A percentile compares a stretch with the other conserved stretches of the same genome.
phyloP scores from a whole-genome alignment of 495 filamentous ascomycete genomes.

The Friedmanniomyces simplex region DNA sequence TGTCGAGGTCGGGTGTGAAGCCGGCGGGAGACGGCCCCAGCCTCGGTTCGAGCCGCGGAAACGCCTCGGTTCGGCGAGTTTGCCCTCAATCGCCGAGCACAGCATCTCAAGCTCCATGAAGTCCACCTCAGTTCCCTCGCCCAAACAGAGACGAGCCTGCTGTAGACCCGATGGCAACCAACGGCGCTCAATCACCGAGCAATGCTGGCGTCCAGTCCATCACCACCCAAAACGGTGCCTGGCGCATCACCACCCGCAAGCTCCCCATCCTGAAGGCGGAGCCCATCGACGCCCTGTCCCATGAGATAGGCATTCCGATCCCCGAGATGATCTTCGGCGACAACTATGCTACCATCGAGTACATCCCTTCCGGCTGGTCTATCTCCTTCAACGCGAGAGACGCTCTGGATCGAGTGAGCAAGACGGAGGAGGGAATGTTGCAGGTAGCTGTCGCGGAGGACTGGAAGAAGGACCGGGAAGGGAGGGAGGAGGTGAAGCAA shows the following conservation, averaged over 20 bases:
- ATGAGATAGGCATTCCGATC: slow-evolving; percentile 66
- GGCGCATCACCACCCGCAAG: slow-evolving; percentile 60
- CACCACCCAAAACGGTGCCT: slow-evolving; percentile 38
- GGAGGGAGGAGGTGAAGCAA: slow-evolving; percentile 81
- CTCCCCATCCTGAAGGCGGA: slow-evolving; percentile 83
- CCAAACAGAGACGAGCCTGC: no score
- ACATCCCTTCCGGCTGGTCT: slow-evolving; percentile 57
- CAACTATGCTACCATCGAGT: slow-evolving; percentile 66
- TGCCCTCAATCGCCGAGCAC: no score
- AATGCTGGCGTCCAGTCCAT: slow-evolving; percentile 6
- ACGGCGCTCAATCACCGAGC: neutral
- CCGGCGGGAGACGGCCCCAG: no score
- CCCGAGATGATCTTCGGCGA: slow-evolving; percentile 99
- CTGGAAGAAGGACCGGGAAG: slow-evolving; percentile 74
- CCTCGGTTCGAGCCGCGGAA: no score
- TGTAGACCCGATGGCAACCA: neutral
- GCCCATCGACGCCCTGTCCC: slow-evolving; percentile 78
- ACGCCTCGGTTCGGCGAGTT: no score
- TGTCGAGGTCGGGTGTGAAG: no score
- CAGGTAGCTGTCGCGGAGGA: slow-evolving; percentile 84
- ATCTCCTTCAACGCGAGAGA: slow-evolving; percentile 75
- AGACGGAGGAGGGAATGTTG: slow-evolving; percentile 81
- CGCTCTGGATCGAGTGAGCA: slow-evolving; percentile 82
- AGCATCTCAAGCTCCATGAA: no score
- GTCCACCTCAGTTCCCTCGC: no score